A percentile compares a stretch with the other conserved stretches of the same genome.
Evolutionary conservation across 176 grass and related monocot genomes (phyloP).

Genomic region (Bolboschoenus planiculmis): DNA sequence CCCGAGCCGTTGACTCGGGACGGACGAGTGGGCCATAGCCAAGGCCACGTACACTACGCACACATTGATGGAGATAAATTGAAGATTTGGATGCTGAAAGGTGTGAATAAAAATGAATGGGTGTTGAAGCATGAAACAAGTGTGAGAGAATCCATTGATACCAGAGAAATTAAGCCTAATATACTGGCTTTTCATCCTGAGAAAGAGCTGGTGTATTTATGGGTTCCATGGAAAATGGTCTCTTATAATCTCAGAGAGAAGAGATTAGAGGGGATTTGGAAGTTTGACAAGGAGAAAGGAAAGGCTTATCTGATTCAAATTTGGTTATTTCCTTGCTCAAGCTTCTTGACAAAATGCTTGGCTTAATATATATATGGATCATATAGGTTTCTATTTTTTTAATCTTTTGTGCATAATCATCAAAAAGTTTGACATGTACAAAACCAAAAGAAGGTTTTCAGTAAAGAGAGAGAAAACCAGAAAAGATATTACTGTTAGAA

Average conservation of each 20-base stretch:
- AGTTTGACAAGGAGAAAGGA: constrained; percentile 39
- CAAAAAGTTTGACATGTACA: neutral
- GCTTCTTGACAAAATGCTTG: constrained; percentile 51
- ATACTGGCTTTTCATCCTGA: constrained; percentile 83
- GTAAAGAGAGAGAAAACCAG: neutral
- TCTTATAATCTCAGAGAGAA: constrained; percentile 43
- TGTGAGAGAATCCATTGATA: constrained; percentile 28
- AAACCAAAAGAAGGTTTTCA: neutral
- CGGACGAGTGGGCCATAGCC: constrained; percentile 47
- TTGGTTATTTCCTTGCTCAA: constrained; percentile 77
- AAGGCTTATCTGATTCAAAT: constrained; percentile 61
- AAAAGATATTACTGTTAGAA: neutral
- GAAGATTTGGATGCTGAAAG: constrained; percentile 54
- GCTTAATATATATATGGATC: constrained; percentile 20
- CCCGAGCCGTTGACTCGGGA: constrained; percentile 51
- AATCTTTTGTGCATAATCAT: neutral
- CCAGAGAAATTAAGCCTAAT: neutral
- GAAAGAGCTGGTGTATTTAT: constrained; percentile 68
- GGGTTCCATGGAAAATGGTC: constrained; percentile 49
- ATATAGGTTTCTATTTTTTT: neutral
- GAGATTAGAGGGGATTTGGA: constrained; percentile 43
- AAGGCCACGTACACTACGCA: constrained; percentile 47
- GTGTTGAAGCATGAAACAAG: constrained; percentile 43
- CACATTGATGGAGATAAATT: constrained; percentile 42
- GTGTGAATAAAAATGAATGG: constrained; percentile 25